Base-by-base conservation (phyloP, 805 yeast species). In the Clavispora carvajalis region DNA sequence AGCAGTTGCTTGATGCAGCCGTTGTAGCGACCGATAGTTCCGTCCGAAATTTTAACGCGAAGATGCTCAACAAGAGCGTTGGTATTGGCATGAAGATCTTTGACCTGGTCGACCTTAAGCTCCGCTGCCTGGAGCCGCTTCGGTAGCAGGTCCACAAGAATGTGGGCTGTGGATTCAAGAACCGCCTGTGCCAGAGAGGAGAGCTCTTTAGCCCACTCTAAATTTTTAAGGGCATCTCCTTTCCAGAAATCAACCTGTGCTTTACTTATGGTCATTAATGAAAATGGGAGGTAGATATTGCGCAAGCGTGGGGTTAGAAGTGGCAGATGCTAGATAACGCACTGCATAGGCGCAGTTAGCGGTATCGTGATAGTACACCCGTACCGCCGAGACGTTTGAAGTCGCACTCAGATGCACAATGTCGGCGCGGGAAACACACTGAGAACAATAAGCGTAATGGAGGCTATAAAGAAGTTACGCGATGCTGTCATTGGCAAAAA, bases 151-250 rank as follows among this genome's bases (percentile, higher is more conserved):
- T 39, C 44, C 12, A 53, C 44, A 21, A 67, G 49, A 33, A 54
- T 54, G 35, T 49, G 51, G 3, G 47, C 36, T 1, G 63, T 57
- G 11, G 46, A 41, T 25, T 56, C 55, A 7, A 68, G 49, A 55
- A 56, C 58, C 1, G 43, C 41, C 34, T 65, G 69, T 1, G 73
- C 71, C 21, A 47, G 51, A 2, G 65, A 44, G 37, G 71, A 67
- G 25, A 60, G 39, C 16, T 49, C 49, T 35, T 58, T 60, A 7
- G 72, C 73, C 28, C 45, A 36, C 36, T 51, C 58, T 12, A 58
- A 57, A 10, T 60, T 61, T 13, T 24, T 25, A 30, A 49, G 52
- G 2, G 69, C 69, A 26, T 63, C 57, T 3, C 45, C 52, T 5
- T 58, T 52, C 70, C 72, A 67, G 11, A 31, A 34, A 9, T 34